Conservation (phyloP, 768 basidiomycete genomes). For the Lactarius tabidus region DNA sequence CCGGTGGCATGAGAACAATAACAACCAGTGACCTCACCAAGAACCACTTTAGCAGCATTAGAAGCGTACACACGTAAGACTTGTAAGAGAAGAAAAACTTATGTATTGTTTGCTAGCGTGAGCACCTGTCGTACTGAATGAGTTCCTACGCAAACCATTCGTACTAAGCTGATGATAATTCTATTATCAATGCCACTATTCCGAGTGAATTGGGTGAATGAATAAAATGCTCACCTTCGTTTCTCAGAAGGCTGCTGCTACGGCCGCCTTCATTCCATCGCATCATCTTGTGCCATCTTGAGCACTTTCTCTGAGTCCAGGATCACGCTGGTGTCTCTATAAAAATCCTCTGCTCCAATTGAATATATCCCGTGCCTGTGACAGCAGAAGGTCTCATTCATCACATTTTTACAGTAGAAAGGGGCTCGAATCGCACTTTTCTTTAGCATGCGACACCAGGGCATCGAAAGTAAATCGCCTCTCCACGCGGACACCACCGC, state of each 20-base stretch:
- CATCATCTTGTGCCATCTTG: neutral
- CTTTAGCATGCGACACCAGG: slow-evolving; percentile 57
- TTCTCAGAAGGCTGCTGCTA: neutral
- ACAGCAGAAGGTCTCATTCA: neutral
- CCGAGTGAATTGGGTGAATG: neutral
- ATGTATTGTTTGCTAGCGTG: neutral
- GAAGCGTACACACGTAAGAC: neutral
- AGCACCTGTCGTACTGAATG: neutral
- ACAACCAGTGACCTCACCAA: neutral
- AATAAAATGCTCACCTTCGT: neutral
- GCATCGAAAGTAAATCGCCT: slow-evolving; percentile 50
- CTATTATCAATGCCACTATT: neutral
- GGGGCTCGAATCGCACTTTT: slow-evolving; percentile 42
- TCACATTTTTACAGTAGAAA: neutral
- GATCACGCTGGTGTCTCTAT: slow-evolving; percentile 3
- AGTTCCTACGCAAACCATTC: neutral
- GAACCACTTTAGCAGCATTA: neutral
- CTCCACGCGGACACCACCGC: neutral
- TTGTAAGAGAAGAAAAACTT: too few relatives aligned
- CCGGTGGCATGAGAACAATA: neutral
- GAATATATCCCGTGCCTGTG: slow-evolving; percentile 42
- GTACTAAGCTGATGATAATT: neutral
- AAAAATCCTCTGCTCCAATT: slow-evolving; percentile 25
- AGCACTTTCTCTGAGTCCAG: neutral
- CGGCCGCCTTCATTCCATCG: neutral